These are phyloP conservation scores for Scutellaria minor DNA, from an alignment of 257 asterid genomes.

Conservation along the genomic window DNA sequence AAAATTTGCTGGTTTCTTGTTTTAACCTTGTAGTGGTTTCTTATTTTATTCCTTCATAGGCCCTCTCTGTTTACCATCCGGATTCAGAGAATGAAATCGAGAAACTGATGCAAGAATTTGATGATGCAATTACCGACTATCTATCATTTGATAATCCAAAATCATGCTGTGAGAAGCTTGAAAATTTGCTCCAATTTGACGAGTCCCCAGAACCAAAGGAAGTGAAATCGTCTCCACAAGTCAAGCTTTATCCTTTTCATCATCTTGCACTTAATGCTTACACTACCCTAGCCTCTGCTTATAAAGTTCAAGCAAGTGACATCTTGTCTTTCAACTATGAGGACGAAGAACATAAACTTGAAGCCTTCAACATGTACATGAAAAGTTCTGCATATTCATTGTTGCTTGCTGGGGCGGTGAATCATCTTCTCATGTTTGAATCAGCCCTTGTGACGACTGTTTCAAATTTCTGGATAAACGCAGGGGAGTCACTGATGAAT, in stretches of 20 bases:
- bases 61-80: conserved; percentile 24
- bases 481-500: conserved; percentile 64
- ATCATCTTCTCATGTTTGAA: conserved; percentile 62
- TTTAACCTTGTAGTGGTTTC: neutral
- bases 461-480: conserved; percentile 57
- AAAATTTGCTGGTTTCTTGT: too few species aligned
- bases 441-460: conserved; percentile 49
- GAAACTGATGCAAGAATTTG: conserved; percentile 41
- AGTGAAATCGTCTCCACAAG: conserved; percentile 26
- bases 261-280: conserved; percentile 57
- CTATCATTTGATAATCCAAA: conserved; percentile 45
- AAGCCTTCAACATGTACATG: conserved; percentile 51
- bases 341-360: conserved; percentile 29
- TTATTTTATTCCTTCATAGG: conserved; percentile 45
- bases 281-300: conserved; percentile 64
- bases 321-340: conserved; percentile 37
- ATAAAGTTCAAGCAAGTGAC: conserved; percentile 51
- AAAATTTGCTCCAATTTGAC: conserved; percentile 54
- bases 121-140: conserved; percentile 52
- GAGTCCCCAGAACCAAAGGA: conserved; percentile 6
- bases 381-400: conserved; percentile 70
- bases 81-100: conserved; percentile 32
- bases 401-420: conserved; percentile 56
- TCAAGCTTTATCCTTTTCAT: conserved; percentile 54
- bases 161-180: conserved; percentile 66